Evolutionary conservation across 345 rosid species (phyloP), one percentile per base, ranked within the genome.

Genomic region (Combretum micranthum): DNA sequence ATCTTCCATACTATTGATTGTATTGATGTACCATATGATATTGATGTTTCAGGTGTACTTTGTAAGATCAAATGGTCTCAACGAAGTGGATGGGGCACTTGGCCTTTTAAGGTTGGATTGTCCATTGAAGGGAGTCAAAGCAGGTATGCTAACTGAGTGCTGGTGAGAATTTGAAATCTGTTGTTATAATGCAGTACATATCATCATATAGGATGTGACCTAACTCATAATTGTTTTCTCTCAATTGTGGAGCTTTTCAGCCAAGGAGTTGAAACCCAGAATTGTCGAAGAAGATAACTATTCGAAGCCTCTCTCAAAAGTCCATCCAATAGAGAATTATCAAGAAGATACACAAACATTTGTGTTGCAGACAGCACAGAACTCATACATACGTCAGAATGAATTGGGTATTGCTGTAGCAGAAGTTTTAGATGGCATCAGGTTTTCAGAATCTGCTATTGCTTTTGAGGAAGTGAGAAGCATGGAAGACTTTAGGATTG

Each of bases 1-100:
- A n/a, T 22, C 13, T 49, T n/a, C 19, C 13, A 49, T 17, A 15
- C 19, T 49, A 49, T 49, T 47, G 12, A 19, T 47, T 3, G 20
- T 6, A 12, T 47, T 4, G 50, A 47, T 15, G 20, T 4, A n/a
- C n/a, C n/a, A n/a, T n/a, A n/a, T 16, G 17, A 20, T 16, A 15
- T 47, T 47, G 39, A 47, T 47, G 17, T 20, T 4, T 55, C 59
- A 78, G 83, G 83, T 75, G 23, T 72, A 72, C 60, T 23, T 78
- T 15, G 73, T 78, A 54, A 74, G 72, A 59, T 68, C 57, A 26
- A 64, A 62, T 20, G 47, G 11, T 57, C 47, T 59, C 11, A 11
- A 42, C 17, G 23, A 47, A 62, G 57, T 12, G n/a, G 59, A 64
- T 52, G 71, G 48, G 15, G 65, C 39, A 46, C 44, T 57, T 21